Percentiles rank a stretch among this genome's conserved stretches.
phyloP scores from a whole-genome alignment of 2,329 filamentous ascomycete genomes.

The Xylaria digitata region DNA sequence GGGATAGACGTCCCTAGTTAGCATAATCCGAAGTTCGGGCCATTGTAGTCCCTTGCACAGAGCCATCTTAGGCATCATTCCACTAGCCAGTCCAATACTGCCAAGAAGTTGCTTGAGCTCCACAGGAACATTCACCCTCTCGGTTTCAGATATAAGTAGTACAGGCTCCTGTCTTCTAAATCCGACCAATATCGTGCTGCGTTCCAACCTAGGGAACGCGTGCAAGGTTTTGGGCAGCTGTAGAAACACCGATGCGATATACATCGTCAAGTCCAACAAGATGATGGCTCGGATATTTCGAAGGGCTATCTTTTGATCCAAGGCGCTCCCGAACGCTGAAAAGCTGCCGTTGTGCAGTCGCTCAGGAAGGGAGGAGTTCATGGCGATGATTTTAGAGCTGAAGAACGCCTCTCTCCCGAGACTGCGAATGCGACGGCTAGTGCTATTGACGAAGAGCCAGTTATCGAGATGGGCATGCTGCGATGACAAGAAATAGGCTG shows the following conservation, averaged over 20 bases:
- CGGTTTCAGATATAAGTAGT: neutral
- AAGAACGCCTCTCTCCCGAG: conserved; percentile 25
- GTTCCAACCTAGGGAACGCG: conserved; percentile 8
- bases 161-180: neutral
- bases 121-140: neutral
- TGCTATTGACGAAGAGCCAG: conserved; percentile 22
- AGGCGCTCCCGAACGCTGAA: neutral
- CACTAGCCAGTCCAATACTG: neutral
- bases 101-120: conserved; percentile 8
- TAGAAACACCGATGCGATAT: neutral
- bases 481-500: conserved; percentile 1
- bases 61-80: neutral
- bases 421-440: conserved; percentile 23
- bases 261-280: conserved; percentile 1
- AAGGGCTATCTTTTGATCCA: conserved; percentile 8
- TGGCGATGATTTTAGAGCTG: conserved; percentile 20
- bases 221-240: conserved; percentile 12
- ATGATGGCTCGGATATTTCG: conserved; percentile 13
- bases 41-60: neutral
- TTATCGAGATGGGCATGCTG: conserved; percentile 4
- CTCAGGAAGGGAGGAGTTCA: conserved; percentile 7
- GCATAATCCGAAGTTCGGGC: neutral
- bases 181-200: neutral
- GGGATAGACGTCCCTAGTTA: conserved; percentile 20
- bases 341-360: neutral